Evolutionary conservation across 2,329 filamentous ascomycete genomes (phyloP).

Genomic region (Mycocentrospora acerina): DNA sequence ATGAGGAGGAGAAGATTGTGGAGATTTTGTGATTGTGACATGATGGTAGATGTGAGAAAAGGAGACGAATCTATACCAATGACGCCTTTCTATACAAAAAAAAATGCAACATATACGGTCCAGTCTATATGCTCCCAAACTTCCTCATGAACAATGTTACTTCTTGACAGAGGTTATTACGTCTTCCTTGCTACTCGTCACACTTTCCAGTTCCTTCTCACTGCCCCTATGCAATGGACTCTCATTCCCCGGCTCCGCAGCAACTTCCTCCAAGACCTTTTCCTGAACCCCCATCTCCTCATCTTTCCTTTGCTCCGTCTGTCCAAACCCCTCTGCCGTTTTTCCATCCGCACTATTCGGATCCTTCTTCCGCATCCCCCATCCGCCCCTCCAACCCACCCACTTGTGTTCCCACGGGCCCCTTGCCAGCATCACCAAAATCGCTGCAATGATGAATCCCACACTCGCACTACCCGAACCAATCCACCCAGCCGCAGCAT

Average conservation of each 20-base stretch:
- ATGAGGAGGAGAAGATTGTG: conserved; percentile 42
- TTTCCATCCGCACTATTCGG: conserved; percentile 44
- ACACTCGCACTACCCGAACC: conserved; percentile 59
- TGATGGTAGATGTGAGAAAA: background rate
- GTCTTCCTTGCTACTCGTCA: conserved; percentile 14
- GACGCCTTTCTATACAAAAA: too few relatives aligned
- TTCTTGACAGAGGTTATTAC: conserved; percentile 11
- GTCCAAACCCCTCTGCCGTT: conserved; percentile 18
- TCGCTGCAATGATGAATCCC: conserved; percentile 53
- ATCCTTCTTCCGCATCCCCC: conserved; percentile 51
- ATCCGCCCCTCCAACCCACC: conserved; percentile 63
- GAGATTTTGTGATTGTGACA: conserved; percentile 23
- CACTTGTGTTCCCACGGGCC: conserved; percentile 61
- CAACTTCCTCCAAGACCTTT: conserved; percentile 24
- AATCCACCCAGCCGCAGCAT: conserved; percentile 59
- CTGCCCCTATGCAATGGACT: conserved; percentile 13
- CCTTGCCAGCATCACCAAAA: conserved; percentile 50
- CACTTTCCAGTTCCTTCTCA: conserved; percentile 10
- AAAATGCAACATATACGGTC: too few relatives aligned
- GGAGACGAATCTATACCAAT: too few relatives aligned
- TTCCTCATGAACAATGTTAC: conserved; percentile 1
- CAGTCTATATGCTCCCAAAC: too few relatives aligned
- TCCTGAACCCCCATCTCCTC: conserved; percentile 24
- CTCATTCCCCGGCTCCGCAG: conserved; percentile 33
- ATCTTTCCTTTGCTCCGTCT: conserved; percentile 11